phyloP scores from a whole-genome alignment of 2,329 filamentous ascomycete species.

The Pseudodiploospora longispora region DNA sequence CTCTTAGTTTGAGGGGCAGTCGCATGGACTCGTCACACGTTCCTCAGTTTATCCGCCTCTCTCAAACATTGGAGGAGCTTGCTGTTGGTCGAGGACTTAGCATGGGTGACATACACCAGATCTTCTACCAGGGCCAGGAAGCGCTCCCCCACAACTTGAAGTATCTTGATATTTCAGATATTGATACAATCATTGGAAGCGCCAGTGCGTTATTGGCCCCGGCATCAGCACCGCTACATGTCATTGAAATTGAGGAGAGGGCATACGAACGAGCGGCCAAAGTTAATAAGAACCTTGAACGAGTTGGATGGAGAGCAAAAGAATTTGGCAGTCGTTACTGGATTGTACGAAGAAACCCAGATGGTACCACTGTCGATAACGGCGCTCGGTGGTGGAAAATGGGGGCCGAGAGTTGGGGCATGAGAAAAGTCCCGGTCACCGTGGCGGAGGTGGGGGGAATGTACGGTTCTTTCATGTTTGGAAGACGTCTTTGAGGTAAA shows the following conservation, averaged over 20 bases:
- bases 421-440: constrained; percentile 86
- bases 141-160: constrained; percentile 51
- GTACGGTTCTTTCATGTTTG: constrained; percentile 69
- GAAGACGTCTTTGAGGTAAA: constrained; percentile 41
- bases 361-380: constrained; percentile 26
- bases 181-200: constrained; percentile 46
- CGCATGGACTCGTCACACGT: constrained; percentile 60
- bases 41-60: constrained; percentile 53
- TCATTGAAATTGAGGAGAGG: constrained; percentile 66
- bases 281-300: constrained; percentile 49
- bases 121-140: constrained; percentile 47
- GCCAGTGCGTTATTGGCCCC: constrained; percentile 52
- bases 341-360: constrained; percentile 51
- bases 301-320: constrained; percentile 61
- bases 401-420: constrained; percentile 77
- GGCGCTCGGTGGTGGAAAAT: constrained; percentile 69
- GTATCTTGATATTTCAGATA: constrained; percentile 69
- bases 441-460: constrained; percentile 88
- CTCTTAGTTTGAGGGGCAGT: constrained; percentile 68
- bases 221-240: constrained; percentile 60
- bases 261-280: constrained; percentile 58
- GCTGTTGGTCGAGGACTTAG: constrained; percentile 62
- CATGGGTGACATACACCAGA: constrained; percentile 55
- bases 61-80: constrained; percentile 66
- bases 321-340: constrained; percentile 59